Percentiles rank a stretch among this genome's conserved stretches.
Conservation (phyloP, 2,329 filamentous ascomycete species). For the Cucurbitaria berberidis region DNA sequence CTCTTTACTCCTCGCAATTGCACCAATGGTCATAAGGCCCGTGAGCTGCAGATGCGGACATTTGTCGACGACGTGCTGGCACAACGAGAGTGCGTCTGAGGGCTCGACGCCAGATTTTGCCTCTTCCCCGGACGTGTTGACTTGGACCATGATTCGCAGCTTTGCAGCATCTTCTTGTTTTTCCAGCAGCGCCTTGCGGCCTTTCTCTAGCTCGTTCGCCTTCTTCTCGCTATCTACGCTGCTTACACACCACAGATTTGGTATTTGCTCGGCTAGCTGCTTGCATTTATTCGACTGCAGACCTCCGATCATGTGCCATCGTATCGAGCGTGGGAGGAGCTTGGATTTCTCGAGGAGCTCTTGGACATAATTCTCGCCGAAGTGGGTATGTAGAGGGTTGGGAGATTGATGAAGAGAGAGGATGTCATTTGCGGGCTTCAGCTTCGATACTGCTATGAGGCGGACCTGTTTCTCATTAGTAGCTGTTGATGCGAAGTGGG, state of each 20-base stretch:
- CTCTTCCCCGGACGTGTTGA: slow-evolving; percentile 91
- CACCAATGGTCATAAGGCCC: slow-evolving; percentile 96
- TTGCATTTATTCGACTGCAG: slow-evolving; percentile 95
- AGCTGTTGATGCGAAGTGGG: background rate
- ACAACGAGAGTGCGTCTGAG: slow-evolving; percentile 67
- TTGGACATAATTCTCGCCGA: slow-evolving; percentile 89
- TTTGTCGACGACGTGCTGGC: slow-evolving; percentile 69
- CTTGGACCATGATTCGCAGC: slow-evolving; percentile 83
- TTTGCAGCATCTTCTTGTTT: slow-evolving; percentile 43
- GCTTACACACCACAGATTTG: slow-evolving; percentile 89
- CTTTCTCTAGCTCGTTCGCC: slow-evolving; percentile 78
- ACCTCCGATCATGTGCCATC: slow-evolving; percentile 97
- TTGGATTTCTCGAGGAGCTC: slow-evolving; percentile 87
- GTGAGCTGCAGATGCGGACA: slow-evolving; percentile 77
- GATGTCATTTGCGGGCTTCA: slow-evolving; percentile 92
- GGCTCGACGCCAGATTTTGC: slow-evolving; percentile 84
- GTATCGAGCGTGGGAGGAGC: slow-evolving; percentile 75
- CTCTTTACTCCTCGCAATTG: slow-evolving; percentile 82
- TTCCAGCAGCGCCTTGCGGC: slow-evolving; percentile 66
- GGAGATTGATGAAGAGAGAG: slow-evolving; percentile 74
- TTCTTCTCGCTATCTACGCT: slow-evolving; percentile 90
- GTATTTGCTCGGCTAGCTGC: slow-evolving; percentile 77
- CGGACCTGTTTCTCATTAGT: slow-evolving; percentile 64
- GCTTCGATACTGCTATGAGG: slow-evolving; percentile 92
- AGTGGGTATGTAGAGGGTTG: slow-evolving; percentile 67